Conservation (phyloP, 139 green algal species). For the Bryopsis sp. region DNA sequence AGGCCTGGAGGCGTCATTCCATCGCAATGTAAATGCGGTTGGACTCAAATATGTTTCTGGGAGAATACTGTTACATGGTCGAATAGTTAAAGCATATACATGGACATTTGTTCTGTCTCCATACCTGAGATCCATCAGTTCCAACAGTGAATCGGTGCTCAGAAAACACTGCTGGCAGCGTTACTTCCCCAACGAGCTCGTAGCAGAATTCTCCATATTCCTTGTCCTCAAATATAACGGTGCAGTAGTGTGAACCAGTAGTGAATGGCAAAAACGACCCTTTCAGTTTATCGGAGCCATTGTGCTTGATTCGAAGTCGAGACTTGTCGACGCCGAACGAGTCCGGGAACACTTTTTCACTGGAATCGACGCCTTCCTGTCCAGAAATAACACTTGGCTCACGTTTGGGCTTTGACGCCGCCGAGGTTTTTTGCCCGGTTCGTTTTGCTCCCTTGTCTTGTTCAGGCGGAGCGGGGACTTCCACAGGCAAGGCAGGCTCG, state of each 20-base stretch:
- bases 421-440: neutral
- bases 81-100: too few relatives aligned
- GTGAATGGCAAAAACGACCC: slow-evolving; percentile 65
- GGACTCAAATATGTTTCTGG: too few relatives aligned
- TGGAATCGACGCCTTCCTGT: too few relatives aligned
- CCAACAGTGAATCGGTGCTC: slow-evolving; percentile 23
- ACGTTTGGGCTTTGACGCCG: neutral
- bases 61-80: too few relatives aligned
- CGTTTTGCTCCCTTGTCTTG: neutral
- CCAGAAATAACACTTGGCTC: slow-evolving; percentile 2
- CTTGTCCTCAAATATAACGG: slow-evolving; percentile 39
- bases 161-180: slow-evolving; percentile 32
- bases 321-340: slow-evolving; percentile 49
- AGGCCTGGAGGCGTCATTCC: too few relatives aligned
- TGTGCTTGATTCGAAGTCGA: slow-evolving; percentile 42
- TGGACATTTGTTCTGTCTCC: slow-evolving; percentile 15
- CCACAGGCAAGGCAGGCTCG: too few relatives aligned
- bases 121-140: slow-evolving; percentile 7
- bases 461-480: neutral
- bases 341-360: slow-evolving; percentile 45
- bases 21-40: too few relatives aligned
- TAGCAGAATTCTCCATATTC: slow-evolving; percentile 53
- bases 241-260: slow-evolving; percentile 40
- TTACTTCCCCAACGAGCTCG: slow-evolving; percentile 48
- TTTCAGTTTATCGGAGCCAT: slow-evolving; percentile 38